Percentiles rank a stretch among this genome's conserved stretches.
Evolutionary conservation across 306 rosid species (phyloP).

Genomic region (Prunus mongolica): DNA sequence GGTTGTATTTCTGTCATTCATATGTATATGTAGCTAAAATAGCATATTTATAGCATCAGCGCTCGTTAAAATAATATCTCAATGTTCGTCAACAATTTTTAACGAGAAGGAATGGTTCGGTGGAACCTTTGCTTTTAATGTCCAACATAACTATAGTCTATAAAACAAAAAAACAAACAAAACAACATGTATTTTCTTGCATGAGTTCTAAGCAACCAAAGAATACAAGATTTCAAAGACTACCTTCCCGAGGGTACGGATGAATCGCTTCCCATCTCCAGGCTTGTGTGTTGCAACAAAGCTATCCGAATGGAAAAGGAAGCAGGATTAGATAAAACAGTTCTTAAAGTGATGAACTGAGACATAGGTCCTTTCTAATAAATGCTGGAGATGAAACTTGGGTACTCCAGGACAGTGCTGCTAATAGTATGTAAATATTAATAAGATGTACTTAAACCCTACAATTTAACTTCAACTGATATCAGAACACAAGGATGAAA

Average conservation of each 20-base stretch:
- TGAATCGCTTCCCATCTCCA: constrained; percentile 67
- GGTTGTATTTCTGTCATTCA: background rate
- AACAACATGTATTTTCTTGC: background rate
- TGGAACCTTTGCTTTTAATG: background rate
- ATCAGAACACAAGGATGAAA: background rate
- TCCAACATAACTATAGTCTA: background rate
- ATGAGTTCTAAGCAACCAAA: constrained; percentile 6
- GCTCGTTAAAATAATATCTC: background rate
- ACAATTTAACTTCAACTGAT: background rate
- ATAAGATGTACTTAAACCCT: background rate
- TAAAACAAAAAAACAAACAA: no score
- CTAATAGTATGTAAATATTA: background rate
- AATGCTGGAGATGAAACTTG: background rate
- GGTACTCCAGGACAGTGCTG: background rate
- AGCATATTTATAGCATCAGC: background rate
- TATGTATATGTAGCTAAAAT: background rate
- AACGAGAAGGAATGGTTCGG: background rate
- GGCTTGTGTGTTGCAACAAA: constrained; percentile 79
- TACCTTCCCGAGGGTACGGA: constrained; percentile 84
- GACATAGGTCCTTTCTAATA: background rate
- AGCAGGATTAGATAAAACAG: background rate
- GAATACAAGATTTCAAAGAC: constrained; percentile 9
- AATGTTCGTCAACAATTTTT: background rate
- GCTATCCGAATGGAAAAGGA: constrained; percentile 38
- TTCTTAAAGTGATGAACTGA: background rate